These are phyloP conservation scores for Tympanopsis confertula DNA, from an alignment of 2,329 filamentous ascomycete genomes.

Conservation along the genomic window DNA sequence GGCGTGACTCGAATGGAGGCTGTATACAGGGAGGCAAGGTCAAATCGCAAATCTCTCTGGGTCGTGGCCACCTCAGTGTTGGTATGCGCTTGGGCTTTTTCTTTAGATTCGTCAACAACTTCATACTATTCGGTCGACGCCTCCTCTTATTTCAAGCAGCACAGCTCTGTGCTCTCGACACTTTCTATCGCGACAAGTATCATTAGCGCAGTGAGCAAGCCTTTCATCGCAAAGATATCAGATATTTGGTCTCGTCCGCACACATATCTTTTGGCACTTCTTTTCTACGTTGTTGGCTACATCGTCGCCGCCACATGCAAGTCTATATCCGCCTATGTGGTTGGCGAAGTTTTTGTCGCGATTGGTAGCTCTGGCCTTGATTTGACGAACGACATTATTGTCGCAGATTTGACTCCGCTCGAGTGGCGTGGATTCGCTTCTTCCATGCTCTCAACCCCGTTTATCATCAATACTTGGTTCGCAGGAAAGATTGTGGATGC, in stretches of 20 bases:
- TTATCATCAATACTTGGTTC: conserved; percentile 55
- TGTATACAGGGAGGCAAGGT: conserved; percentile 13
- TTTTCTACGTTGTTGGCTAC: conserved; percentile 36
- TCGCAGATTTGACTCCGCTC: conserved; percentile 56
- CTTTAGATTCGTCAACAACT: conserved; percentile 15
- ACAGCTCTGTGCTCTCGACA: conserved; percentile 14
- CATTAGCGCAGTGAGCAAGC: conserved; percentile 48
- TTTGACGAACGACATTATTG: conserved; percentile 37
- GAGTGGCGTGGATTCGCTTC: conserved; percentile 55
- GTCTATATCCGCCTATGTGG: conserved; percentile 48
- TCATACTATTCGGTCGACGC: conserved; percentile 15
- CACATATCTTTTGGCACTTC: conserved; percentile 42
- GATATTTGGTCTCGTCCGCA: conserved; percentile 58
- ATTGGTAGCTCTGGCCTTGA: conserved; percentile 29
- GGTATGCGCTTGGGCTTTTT: conserved; percentile 17
- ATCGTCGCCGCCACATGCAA: conserved; percentile 56
- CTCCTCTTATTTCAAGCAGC: conserved; percentile 14
- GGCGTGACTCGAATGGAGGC: conserved; percentile 17
- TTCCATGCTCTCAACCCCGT: conserved; percentile 52
- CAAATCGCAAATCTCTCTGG: too few relatives aligned
- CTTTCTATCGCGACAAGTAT: conserved; percentile 36
- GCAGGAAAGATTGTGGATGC: conserved; percentile 42
- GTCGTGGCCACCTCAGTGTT: conserved; percentile 15
- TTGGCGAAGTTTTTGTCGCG: conserved; percentile 56
- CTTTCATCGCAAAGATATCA: conserved; percentile 55